A percentile compares a stretch with the other conserved stretches of the same genome.
Conservation (phyloP, 495 filamentous ascomycete species). For the Pyronema omphalodes region DNA sequence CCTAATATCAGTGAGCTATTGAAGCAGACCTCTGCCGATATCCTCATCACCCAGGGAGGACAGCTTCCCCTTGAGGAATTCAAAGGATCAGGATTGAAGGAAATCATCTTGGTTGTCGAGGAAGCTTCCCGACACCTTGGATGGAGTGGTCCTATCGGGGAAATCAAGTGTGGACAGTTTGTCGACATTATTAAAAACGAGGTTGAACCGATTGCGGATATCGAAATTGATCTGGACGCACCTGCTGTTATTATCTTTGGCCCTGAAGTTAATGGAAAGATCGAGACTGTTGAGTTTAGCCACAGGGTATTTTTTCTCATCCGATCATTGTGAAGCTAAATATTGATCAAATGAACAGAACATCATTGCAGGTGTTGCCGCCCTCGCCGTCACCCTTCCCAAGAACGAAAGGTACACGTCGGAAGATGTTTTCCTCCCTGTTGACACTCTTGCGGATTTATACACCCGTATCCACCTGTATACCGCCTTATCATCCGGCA, state of each 20-base stretch:
- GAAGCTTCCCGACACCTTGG: conserved; percentile 83
- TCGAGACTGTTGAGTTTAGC: conserved; percentile 16
- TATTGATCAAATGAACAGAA: conserved; percentile 38
- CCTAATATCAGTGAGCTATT: conserved; percentile 45
- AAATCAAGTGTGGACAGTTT: conserved; percentile 14
- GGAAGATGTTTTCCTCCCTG: conserved; percentile 72
- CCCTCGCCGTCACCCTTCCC: conserved; percentile 58
- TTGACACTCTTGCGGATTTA: conserved; percentile 57
- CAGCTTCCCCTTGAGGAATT: conserved; percentile 62
- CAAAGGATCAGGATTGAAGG: conserved; percentile 48
- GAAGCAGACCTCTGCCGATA: conserved; percentile 50
- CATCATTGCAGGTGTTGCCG: conserved; percentile 57
- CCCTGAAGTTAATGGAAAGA: conserved; percentile 7
- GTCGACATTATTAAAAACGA: conserved; percentile 14
- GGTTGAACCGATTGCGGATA: conserved; percentile 1
- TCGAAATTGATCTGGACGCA: conserved; percentile 14
- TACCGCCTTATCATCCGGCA: conserved; percentile 62
- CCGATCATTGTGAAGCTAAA: conserved; percentile 10
- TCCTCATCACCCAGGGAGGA: conserved; percentile 71
- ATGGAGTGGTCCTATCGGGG: conserved; percentile 29
- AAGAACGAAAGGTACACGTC: conserved; percentile 48
- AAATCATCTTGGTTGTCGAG: conserved; percentile 87
- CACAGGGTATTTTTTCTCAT: conserved; percentile 6
- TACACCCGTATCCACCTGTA: conserved; percentile 68
- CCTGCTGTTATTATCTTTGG: conserved; percentile 17